These are phyloP conservation scores for peach (Prunus persica) DNA, from an alignment of 306 rosid genomes.

Conservation along the genomic window DNA sequence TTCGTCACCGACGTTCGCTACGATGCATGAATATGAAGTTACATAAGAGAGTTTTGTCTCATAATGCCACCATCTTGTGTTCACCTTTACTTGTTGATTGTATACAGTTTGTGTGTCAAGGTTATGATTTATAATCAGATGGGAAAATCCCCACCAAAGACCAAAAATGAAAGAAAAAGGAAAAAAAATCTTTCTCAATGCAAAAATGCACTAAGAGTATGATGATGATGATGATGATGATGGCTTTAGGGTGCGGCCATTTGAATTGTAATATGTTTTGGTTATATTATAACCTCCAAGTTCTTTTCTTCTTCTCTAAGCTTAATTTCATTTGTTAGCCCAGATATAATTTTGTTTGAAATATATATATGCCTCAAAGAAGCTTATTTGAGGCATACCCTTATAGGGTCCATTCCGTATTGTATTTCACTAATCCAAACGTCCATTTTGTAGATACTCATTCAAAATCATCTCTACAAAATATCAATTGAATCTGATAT, in stretches of 20 bases:
- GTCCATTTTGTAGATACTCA: too few species aligned
- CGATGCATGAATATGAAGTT: constrained; percentile 40
- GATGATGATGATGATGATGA: not conserved
- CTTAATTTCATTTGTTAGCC: too few species aligned
- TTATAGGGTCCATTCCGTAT: too few species aligned
- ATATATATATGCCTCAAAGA: too few species aligned
- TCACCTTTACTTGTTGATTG: not conserved
- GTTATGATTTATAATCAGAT: not conserved
- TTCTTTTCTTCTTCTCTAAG: not conserved
- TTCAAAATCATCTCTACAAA: too few species aligned
- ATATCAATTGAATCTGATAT: too few species aligned
- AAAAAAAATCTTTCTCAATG: not conserved
- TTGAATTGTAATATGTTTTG: not conserved
- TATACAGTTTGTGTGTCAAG: constrained; percentile 3
- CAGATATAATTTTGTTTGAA: too few species aligned
- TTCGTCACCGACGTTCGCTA: constrained; percentile 52
- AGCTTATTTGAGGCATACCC: too few species aligned
- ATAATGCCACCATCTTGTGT: not conserved
- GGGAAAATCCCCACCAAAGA: not conserved
- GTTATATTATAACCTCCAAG: not conserved
- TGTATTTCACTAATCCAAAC: too few species aligned
- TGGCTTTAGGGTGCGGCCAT: not conserved
- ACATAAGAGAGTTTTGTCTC: not conserved
- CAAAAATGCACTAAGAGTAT: not conserved
- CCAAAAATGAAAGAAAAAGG: not conserved